Evolutionary conservation across 106 monocot species (phyloP), one percentile per base, ranked within the genome.

Genomic region (Dendrobium officinale): DNA sequence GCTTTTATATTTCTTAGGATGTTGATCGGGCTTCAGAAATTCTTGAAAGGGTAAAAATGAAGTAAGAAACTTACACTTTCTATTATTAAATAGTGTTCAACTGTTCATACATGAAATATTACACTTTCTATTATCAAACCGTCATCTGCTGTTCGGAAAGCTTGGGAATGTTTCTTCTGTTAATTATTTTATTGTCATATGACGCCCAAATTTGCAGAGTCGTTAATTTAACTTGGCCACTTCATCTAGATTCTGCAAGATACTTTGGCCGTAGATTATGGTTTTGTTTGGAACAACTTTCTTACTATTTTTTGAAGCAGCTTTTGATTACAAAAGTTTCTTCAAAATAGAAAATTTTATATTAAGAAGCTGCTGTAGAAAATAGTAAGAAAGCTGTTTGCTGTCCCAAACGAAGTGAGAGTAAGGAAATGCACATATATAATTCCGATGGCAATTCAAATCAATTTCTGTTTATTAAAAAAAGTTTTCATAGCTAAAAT

Each of bases 41-140:
- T 55, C 83, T 98, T 75, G 78, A 75, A 41, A 79, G 89, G 42
- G 88, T 98, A 49, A 83, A 84, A 56, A 95, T 98, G 79, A 98
- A 98, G 98, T 98, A 88, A 86, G 93, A 19, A 55, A 9, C 74
- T 70, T 37, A 37, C 22, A 33, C 15, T 70, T 37, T 70, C 70
- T 37, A 8, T 67, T 24, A 67, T 26, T 10, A 27, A 27, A 67
- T 37, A 16, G 68, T 13, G 33, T 70, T 70, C 31, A 70, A 26
- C 26, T 26, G 26, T 26, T 26, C 26, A 26, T 33, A 4, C 29
- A 67, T 67, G 27, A 67, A 67, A 67, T 27, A 7, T 70, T 37
- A 37, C 22, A 33, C 15, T 70, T 37, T 70, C 70, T 37, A 8
- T 67, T 24, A 67, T 26, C 27, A 27, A 27, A 67, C 2, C 26